phyloP scores from a whole-genome alignment of 257 asterid genomes.

The Capsicum baccatum region DNA sequence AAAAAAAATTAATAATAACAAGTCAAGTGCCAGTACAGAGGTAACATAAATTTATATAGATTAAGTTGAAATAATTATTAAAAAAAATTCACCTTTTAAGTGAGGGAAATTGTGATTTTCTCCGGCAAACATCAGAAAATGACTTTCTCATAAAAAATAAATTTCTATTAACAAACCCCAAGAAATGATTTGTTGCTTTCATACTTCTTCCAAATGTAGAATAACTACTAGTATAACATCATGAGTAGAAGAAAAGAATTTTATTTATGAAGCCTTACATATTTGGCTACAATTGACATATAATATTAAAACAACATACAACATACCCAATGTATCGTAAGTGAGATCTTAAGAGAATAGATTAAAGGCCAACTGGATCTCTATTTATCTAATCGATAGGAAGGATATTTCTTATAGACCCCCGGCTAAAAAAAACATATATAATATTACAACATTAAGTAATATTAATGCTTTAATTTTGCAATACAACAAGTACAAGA shows the following conservation, averaged over 20 bases:
- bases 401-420: background rate
- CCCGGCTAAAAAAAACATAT: background rate
- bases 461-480: background rate
- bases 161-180: background rate
- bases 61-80: too few relatives aligned
- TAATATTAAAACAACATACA: background rate
- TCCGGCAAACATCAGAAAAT: background rate
- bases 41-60: too few relatives aligned
- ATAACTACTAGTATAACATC: too few relatives aligned
- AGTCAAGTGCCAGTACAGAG: too few relatives aligned
- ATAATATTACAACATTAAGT: background rate
- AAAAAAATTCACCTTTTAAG: background rate
- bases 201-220: too few relatives aligned
- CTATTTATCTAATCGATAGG: too few relatives aligned
- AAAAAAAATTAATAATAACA: too few relatives aligned
- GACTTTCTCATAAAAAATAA: background rate
- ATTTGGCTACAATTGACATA: background rate
- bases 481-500: slow-evolving; percentile 17
- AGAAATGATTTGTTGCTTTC: too few relatives aligned
- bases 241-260: background rate
- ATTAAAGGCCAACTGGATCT: too few relatives aligned
- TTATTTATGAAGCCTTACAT: background rate
- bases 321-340: background rate
- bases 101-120: background rate
- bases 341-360: too few relatives aligned